Evolutionary conservation across 495 filamentous ascomycete genomes (phyloP).

Genomic region (Penicillium parvum): DNA sequence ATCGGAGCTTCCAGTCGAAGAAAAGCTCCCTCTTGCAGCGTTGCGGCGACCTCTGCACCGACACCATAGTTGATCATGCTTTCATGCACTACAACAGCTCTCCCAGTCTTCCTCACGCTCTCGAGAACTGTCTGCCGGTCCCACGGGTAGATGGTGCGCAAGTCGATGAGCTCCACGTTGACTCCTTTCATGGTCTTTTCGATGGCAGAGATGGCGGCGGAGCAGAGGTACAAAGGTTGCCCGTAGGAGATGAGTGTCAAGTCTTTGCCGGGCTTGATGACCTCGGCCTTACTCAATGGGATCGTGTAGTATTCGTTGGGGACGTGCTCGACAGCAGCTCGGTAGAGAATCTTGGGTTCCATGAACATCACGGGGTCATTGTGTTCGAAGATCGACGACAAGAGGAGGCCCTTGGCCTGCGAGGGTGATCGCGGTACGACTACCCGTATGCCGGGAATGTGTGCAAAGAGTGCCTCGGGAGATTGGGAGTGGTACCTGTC

Average conservation of each 20-base stretch:
- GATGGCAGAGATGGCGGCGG: slow-evolving; percentile 69
- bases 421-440: slow-evolving; percentile 85
- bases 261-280: slow-evolving; percentile 78
- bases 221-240: slow-evolving; percentile 85
- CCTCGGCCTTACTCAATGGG: slow-evolving; percentile 83
- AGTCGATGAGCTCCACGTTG: slow-evolving; percentile 81
- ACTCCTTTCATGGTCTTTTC: slow-evolving; percentile 74
- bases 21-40: slow-evolving; percentile 87
- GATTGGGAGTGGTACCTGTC: slow-evolving; percentile 85
- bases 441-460: slow-evolving; percentile 84
- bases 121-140: slow-evolving; percentile 77
- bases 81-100: slow-evolving; percentile 92
- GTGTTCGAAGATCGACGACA: slow-evolving; percentile 70
- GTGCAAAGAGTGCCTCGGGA: slow-evolving; percentile 87
- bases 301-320: slow-evolving; percentile 77
- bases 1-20: slow-evolving; percentile 88
- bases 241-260: slow-evolving; percentile 90
- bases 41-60: slow-evolving; percentile 88
- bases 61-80: slow-evolving; percentile 93
- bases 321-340: slow-evolving; percentile 93
- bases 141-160: slow-evolving; percentile 93
- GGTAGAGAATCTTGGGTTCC: slow-evolving; percentile 94
- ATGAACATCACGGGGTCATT: slow-evolving; percentile 94
- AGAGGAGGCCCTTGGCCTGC: slow-evolving; percentile 87
- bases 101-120: slow-evolving; percentile 85